phyloP scores from a whole-genome alignment of 306 rosid species.

The Ammopiptanthus mongolicus region DNA sequence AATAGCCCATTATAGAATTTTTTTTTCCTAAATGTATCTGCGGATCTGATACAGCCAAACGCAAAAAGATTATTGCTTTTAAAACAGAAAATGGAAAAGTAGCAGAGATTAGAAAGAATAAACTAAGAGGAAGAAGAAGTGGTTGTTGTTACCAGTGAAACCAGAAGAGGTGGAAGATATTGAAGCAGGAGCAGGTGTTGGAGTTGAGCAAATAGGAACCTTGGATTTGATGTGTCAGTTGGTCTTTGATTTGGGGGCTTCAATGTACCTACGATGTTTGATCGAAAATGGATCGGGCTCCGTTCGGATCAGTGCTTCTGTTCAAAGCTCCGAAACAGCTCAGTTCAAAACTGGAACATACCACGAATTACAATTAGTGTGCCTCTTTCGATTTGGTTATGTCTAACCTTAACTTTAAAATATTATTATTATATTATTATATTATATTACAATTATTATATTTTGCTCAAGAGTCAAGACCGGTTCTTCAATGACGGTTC shows the following conservation, averaged over 20 bases:
- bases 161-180: neutral
- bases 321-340: neutral
- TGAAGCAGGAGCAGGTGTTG: neutral
- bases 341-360: neutral
- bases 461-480: neutral
- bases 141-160: conserved; percentile 13
- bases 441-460: neutral
- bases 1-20: neutral
- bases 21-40: neutral
- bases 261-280: neutral
- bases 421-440: neutral
- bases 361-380: neutral
- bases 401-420: neutral
- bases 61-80: neutral
- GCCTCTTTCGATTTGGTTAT: neutral
- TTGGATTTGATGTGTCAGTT: neutral
- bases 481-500: no score
- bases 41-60: neutral
- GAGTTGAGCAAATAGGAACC: neutral
- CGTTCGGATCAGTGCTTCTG: neutral
- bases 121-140: neutral
- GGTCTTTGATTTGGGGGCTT: no score
- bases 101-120: neutral
- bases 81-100: neutral
- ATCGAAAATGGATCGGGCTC: neutral